Base-by-base conservation (phyloP, 371 early-diverging fungal species). In the Circinella minor region DNA sequence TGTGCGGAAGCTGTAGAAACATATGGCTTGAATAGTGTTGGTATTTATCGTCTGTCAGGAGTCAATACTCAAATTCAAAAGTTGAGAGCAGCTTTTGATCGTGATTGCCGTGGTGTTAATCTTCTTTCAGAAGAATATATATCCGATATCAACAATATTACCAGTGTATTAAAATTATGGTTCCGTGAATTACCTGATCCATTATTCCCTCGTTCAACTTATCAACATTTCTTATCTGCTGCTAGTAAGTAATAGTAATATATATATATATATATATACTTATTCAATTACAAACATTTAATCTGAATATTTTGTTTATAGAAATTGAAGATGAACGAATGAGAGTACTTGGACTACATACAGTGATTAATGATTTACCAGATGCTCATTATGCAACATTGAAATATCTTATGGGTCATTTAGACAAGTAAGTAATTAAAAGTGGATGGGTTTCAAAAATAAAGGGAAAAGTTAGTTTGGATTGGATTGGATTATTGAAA, bases 181-280 rank as follows among this genome's bases (percentile, higher is more conserved):
- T 92, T 98, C 77, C 88, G 97, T 27, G 96, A 96, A 74, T 79
- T 98, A 18, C 96, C 97, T 13, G 94, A 94, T 57, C 91, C 95
- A 3, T 79, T 96, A 2, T 80, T 98, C 62, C 92, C 96, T 15
- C 74, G 81, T 47, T 63, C 73, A 15, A 72, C 87, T 61, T 92
- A 90, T 74, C 81, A 86, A 10, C 78, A 86, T 20, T 88, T 96
- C 60, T 75, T 92, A 51, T 84, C 88, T 63, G 92, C 93, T 11
- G 89, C 91, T 1, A 81, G 91, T 82, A 79, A 76, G 83, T 82
- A 15, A 51, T 34, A 0, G 3, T 47, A 47, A 47, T 47, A 1
- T 1, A n/a, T 14, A 2, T 0, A 5, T 51, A 17, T 36, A 9
- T 9, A 20, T 65, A 46, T n/a, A 27, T 48, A 10, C 3, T 0